Base-by-base conservation (phyloP, 2,329 filamentous ascomycete species). In the Cladorrhinum sp. region DNA sequence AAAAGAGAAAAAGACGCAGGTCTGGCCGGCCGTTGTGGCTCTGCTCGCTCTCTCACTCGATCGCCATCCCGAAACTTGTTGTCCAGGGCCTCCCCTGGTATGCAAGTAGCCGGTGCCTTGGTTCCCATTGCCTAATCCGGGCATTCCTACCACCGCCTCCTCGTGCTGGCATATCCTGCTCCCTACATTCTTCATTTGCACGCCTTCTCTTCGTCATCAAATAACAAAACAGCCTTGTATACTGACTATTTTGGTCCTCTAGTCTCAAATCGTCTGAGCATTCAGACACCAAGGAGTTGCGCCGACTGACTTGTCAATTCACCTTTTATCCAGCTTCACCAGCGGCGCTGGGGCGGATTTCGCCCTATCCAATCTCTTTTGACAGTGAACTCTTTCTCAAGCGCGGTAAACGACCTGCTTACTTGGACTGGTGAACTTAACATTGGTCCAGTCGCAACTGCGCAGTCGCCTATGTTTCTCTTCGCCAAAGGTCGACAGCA, bases 401-500 rank as follows among this genome's bases (percentile, higher is more conserved):
- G 36, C 3, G 36, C 36, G 36, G 16, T 12, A 42, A 14, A 14
- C 16, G 36, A 14, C 16, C 36, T 42, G 36, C 3, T 3, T 12
- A n/a, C 3, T 42, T 42, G 6, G 5, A 42, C 36, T 46, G 42
- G 42, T 14, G 42, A 16, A 46, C 42, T 20, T 57, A 62, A 50
- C 53, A 55, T 58, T 39, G 57, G 57, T 59, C 50, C 57, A 49
- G 59, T 51, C 55, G 24, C 49, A 21, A 54, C 30, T 49, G 5
- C 18, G 26, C 48, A 48, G 18, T 46, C 42, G 64, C 61, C 67
- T 73, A 79, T 79, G 76, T 72, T 76, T 72, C 64, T 68, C 70
- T 65, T 71, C 70, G 65, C 61, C 59, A 50, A 51, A 59, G 52
- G 55, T 62, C 62, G 69, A 66, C 74, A 75, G 75, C 77, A 75